Base-by-base conservation (phyloP, 1,284 basidiomycete species). In the Volvariella surrecta region DNA sequence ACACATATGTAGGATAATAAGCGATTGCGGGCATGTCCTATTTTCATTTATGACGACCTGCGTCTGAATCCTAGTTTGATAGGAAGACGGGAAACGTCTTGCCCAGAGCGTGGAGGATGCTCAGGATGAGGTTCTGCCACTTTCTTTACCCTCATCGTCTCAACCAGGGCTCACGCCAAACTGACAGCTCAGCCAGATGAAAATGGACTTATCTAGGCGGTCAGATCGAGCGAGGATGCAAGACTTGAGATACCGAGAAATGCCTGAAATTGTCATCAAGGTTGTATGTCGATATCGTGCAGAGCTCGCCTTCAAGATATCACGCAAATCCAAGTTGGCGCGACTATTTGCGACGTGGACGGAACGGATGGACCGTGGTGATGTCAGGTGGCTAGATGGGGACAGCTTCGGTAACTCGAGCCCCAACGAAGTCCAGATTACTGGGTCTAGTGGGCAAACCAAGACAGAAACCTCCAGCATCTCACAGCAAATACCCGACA, bases 261-360 rank as follows among this genome's bases (percentile, higher is more conserved):
- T 74, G 70, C 82, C 84, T 17, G 84, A 89, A 57, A 86, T 89
- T 47, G 80, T 88, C 40, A 76, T 89, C 61, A 87, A 88, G 59
- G 85, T 90, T 51, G 70, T 84, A 38, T 89, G 87, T 63, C 81
- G 83, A 52, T 89, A 89, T 59, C 82, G 87, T 37, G 85, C 85
- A 2, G 87, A 90, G 58, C 70, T 90, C 32, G 89, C 85, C 68
- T 90, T 90, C 74, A 89, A 88, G 62, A 87, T 90, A 53, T 84
- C 82, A 21, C 80, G 87, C 58, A 89, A 89, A 63, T 87, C 82
- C 30, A 89, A 88, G 58, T 68, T 90, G 24, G 76, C 79, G 39
- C 73, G 81, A 46, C 69, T 89, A 45, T 88, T 89, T 60, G 79
- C 77, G 52, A 81, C 85, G n/a, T 89, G 87, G 86, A 87, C 83